These are phyloP conservation scores for Thyridium curvatum DNA, from an alignment of 2,329 filamentous ascomycete genomes.

Conservation along the genomic window DNA sequence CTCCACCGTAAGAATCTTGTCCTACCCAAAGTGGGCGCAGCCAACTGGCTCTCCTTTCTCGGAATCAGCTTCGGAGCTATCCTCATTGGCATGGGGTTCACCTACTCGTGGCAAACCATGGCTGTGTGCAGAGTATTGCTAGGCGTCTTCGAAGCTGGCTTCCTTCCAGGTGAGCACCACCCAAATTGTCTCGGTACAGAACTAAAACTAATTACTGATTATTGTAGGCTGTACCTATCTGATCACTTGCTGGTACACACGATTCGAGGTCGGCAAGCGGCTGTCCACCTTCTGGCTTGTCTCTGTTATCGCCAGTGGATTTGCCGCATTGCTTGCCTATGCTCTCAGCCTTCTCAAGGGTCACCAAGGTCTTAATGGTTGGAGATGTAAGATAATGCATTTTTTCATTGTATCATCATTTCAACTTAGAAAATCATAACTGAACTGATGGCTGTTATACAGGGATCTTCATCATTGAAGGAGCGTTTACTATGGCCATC, in stretches of 20 bases:
- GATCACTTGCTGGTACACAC: conserved; percentile 26
- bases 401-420: too few relatives aligned
- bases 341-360: conserved; percentile 22
- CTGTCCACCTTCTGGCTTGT: conserved; percentile 7
- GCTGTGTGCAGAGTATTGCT: conserved; percentile 19
- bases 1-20: conserved; percentile 12
- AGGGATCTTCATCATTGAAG: conserved; percentile 14
- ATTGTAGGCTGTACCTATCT: conserved; percentile 23
- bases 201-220: not conserved
- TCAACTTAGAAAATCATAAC: too few relatives aligned
- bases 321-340: conserved; percentile 25
- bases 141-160: conserved; percentile 19
- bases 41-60: conserved; percentile 18
- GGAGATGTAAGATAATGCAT: conserved; percentile 18
- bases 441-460: too few relatives aligned
- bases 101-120: conserved; percentile 20
- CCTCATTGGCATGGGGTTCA: conserved; percentile 22
- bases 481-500: conserved; percentile 20
- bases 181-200: too few relatives aligned
- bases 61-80: conserved; percentile 16
- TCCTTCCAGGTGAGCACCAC: conserved; percentile 15
- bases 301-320: conserved; percentile 4
- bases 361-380: conserved; percentile 22
- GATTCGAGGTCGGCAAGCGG: conserved; percentile 25
- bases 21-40: conserved; percentile 17